Base-by-base conservation (phyloP, 1,284 basidiomycete genomes). In the Leucoagaricus sp. region DNA sequence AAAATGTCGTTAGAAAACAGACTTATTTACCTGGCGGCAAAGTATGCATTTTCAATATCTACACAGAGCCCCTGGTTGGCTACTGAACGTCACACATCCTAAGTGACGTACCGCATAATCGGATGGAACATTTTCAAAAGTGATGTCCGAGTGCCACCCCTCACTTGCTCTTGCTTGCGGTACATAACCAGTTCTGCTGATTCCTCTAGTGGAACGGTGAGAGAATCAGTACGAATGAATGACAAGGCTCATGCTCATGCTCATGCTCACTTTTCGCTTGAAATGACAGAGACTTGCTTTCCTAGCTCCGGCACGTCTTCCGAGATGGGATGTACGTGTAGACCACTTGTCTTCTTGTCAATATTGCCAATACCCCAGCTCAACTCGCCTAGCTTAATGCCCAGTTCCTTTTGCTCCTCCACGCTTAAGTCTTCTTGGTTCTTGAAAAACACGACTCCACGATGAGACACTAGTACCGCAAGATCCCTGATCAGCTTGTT, bases 371-470 rank as follows among this genome's bases (percentile, higher is more conserved):
- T 49, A 84, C 82, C 21, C 86, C 86, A 3, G 81, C n/a, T 72
- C 2, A 84, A 72, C 55, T 77, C 70, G 2, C 87, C 86, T 17
- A 90, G 68, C 23, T 75, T 72, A 31, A 75, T 67, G 61, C 85
- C 87, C 25, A 76, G 69, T 29, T 65, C 65, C 53, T 71, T 70
- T 61, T 76, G 74, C 57, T 73, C 65, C 21, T 71, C 65, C 36
- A 74, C 64, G 5, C 60, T 67, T 55, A 75, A 61, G 60, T 74
- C 70, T n/a, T n/a, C n/a, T 58, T 76, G 74, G 19, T 79, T 72
- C 19, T 81, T 77, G 78, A 91, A 88, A 72, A 90, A 89, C 28
- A 87, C 86, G 46, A 90, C 88, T 9, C 87, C 86, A 40, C 87
- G 83, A 58, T 87, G 81, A 2, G 86, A 83, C 55, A 89, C 76